A percentile compares a stretch with the other conserved stretches of the same genome.
phyloP scores from a whole-genome alignment of 1,284 basidiomycete species.

The Ustilago vetiveriae region DNA sequence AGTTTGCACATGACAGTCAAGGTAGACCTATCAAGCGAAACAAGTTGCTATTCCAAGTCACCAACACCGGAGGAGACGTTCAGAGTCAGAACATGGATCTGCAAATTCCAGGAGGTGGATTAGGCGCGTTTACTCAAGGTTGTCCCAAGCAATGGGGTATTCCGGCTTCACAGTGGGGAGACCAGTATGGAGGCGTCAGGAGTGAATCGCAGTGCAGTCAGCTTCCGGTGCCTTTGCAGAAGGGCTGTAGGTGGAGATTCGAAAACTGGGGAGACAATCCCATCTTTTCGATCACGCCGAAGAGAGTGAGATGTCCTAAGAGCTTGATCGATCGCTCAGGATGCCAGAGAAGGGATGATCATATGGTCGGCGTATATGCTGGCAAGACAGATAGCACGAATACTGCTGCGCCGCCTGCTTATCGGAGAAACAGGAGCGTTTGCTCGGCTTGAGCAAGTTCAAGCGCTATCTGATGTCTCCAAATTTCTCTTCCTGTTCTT shows the following conservation, averaged over 20 bases:
- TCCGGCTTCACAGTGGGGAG: constrained; percentile 16
- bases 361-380: constrained; percentile 8
- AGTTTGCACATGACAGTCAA: constrained; percentile 19
- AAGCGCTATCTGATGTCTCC: too few species aligned
- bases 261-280: constrained; percentile 38
- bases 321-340: constrained; percentile 40
- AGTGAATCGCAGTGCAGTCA: constrained; percentile 3
- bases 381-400: constrained; percentile 9
- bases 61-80: constrained; percentile 38
- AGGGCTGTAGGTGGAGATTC: constrained; percentile 36
- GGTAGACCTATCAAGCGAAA: constrained; percentile 29
- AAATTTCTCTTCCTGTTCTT: too few species aligned
- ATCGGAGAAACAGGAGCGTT: constrained; percentile 38
- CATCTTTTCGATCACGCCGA: constrained; percentile 10
- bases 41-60: constrained; percentile 41
- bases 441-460: too few species aligned
- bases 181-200: constrained; percentile 21
- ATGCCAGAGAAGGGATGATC: constrained; percentile 46
- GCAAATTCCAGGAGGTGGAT: constrained; percentile 40
- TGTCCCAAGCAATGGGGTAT: constrained; percentile 31
- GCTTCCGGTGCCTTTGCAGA: constrained; percentile 26
- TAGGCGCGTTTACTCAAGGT: constrained; percentile 29
- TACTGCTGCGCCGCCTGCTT: constrained; percentile 8
- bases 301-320: constrained; percentile 31
- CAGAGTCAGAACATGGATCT: constrained; percentile 32